phyloP scores from a whole-genome alignment of 768 basidiomycete species.

The Lactarius tabidus region DNA sequence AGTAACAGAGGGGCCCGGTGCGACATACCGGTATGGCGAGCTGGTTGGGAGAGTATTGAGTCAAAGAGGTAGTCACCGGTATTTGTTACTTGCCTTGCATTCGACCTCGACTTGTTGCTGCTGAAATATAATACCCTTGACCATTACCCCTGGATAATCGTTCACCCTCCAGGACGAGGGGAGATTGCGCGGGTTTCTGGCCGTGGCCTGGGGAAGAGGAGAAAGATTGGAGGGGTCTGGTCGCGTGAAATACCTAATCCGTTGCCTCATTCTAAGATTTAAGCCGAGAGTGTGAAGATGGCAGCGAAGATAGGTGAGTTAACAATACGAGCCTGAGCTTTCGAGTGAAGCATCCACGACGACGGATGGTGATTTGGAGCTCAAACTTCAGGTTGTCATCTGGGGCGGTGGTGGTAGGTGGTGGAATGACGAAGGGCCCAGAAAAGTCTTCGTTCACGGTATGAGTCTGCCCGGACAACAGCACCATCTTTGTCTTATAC shows the following conservation, averaged over 20 bases:
- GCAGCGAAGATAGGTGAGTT: neutral
- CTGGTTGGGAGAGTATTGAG: conserved; percentile 1
- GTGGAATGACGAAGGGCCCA: conserved; percentile 10
- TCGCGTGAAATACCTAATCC: neutral
- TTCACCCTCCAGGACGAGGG: conserved; percentile 6
- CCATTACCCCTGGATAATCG: neutral
- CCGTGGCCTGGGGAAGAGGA: neutral
- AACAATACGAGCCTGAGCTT: conserved; percentile 14
- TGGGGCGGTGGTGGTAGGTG: neutral
- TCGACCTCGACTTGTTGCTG: conserved; percentile 14
- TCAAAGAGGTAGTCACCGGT: neutral
- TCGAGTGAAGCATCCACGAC: conserved; percentile 1
- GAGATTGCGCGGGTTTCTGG: neutral
- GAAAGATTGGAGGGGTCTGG: neutral
- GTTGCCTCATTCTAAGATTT: neutral
- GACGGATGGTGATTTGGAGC: conserved; percentile 14
- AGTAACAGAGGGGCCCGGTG: neutral
- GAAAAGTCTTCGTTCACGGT: neutral
- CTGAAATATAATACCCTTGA: conserved; percentile 13
- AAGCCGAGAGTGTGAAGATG: neutral
- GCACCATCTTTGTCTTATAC: neutral
- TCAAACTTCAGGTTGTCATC: neutral
- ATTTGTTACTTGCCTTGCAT: conserved; percentile 9
- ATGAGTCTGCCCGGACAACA: neutral
- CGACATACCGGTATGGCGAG: conserved; percentile 8